Evolutionary conservation across 495 filamentous ascomycete genomes (phyloP).

Genomic region (Tuber aestivum): DNA sequence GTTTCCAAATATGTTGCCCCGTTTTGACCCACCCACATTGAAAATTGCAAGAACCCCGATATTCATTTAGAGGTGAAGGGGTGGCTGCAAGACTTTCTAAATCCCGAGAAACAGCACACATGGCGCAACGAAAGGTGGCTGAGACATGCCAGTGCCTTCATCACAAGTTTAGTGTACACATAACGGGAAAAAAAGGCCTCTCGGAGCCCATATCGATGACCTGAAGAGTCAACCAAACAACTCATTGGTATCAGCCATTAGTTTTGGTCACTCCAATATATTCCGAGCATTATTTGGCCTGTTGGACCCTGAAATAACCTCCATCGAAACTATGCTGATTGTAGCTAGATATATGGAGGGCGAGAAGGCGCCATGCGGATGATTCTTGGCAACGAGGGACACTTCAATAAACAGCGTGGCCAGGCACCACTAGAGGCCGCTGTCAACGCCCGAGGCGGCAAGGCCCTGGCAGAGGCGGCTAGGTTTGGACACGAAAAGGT

Average conservation of each 20-base stretch:
- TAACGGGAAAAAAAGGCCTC: background rate
- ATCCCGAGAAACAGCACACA: slow-evolving; percentile 2
- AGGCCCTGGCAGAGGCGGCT: slow-evolving; percentile 6
- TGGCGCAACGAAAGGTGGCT: background rate
- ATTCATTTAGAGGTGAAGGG: background rate
- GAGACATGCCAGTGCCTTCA: background rate
- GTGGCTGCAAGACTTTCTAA: slow-evolving; percentile 1
- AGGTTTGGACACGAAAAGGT: background rate
- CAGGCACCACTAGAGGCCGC: background rate
- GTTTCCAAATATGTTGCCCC: background rate
- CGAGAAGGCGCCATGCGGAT: background rate
- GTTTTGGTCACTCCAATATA: background rate
- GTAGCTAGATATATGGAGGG: background rate
- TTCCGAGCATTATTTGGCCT: background rate
- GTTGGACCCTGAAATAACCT: background rate
- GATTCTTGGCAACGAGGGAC: slow-evolving; percentile 1
- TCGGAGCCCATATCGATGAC: background rate
- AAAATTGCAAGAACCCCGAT: background rate
- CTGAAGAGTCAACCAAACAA: background rate
- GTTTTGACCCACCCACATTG: slow-evolving; percentile 10
- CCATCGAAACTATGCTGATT: background rate
- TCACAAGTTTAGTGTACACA: background rate
- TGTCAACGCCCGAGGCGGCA: background rate
- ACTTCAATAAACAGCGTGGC: background rate
- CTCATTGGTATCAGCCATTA: background rate